Evolutionary conservation across 1,284 basidiomycete genomes (phyloP), one percentile per base, ranked within the genome.

Genomic region (Trametes sp.): DNA sequence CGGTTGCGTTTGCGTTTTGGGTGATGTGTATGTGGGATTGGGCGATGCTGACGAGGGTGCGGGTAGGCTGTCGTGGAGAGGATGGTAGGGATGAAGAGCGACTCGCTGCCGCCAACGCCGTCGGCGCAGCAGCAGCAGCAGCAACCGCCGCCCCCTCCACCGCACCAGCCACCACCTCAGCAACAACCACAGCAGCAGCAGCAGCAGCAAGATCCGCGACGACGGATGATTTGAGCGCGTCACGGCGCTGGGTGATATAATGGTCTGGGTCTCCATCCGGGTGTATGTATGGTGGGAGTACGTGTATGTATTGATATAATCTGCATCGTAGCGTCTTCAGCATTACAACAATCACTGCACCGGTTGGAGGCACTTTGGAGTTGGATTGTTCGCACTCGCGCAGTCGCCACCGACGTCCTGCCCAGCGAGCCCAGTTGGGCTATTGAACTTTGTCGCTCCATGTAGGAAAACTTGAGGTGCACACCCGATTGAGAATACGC

Each of bases 11-110:
- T 38, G 41, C 10, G 31, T 56, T 36, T 26, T 38, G 16, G 51
- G 50, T 41, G 33, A 33, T 49, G 54, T 42, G 64, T 57, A 6
- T 5, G 31, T 33, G 5, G 31, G 11, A 5, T 33, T 5, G 11
- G 6, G 31, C 6, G 31, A 11, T 33, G 31, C 11, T 5, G 31
- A 11, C 31, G n/a, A 4, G 16, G 24, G 31, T 44, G 21, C 14
- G 28, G n/a, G 16, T 67, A 87, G 83, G 85, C 83, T 11, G 82
- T 81, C 13, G 83, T 88, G 1, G 87, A 89, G 72, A 80, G 83
- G 16, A 87, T 88, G 86, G 82, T 87, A n/a, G 87, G 86, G 11
- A 84, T 88, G 78, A 81, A 76, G 26, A 19, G 42, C 16, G 58
- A 59, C 48, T 49, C 48, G 48, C 52, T 54, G 36, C 52, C 52